Evolutionary conservation across 148 eudicot species (phyloP).

Genomic region (Spergularia marina): DNA sequence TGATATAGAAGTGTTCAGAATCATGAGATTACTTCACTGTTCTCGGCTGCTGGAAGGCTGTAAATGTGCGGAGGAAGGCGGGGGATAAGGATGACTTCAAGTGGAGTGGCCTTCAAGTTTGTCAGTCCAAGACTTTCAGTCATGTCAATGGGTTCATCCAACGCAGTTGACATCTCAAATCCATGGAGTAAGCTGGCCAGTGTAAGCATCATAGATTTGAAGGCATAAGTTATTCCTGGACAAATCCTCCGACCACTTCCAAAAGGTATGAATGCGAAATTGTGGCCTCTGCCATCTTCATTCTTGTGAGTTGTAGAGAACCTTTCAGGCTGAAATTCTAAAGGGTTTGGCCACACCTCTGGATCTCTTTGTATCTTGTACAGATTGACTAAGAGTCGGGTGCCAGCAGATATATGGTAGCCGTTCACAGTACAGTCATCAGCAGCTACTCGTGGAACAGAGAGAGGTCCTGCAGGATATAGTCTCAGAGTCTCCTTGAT

Average conservation of each 20-base stretch:
- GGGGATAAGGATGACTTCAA: conserved; percentile 8
- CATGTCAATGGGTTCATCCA: conserved; percentile 28
- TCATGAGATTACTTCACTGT: no score
- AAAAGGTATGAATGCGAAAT: conserved; percentile 34
- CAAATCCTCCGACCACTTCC: conserved; percentile 35
- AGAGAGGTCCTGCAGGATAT: conserved; percentile 38
- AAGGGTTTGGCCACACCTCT: conserved; percentile 31
- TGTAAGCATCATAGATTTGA: conserved; percentile 17
- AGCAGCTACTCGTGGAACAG: conserved; percentile 29
- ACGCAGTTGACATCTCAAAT: conserved; percentile 18
- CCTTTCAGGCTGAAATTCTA: conserved; percentile 34
- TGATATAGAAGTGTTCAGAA: no score
- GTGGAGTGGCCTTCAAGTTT: conserved; percentile 11
- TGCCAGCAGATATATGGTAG: conserved; percentile 31
- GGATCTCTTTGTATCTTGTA: conserved; percentile 45
- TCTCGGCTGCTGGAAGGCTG: background rate
- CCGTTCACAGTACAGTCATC: conserved; percentile 33
- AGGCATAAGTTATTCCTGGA: conserved; percentile 30
- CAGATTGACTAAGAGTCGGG: conserved; percentile 27
- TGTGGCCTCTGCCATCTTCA: conserved; percentile 21
- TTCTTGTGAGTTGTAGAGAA: conserved; percentile 20
- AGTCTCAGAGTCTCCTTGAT: conserved; percentile 40
- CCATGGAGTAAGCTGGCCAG: conserved; percentile 28
- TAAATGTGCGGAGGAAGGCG: conserved; percentile 11
- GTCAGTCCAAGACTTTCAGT: conserved; percentile 36